These are phyloP conservation scores for Cordyceps tenuipes DNA, from an alignment of 2,329 filamentous ascomycete genomes.

Conservation along the genomic window DNA sequence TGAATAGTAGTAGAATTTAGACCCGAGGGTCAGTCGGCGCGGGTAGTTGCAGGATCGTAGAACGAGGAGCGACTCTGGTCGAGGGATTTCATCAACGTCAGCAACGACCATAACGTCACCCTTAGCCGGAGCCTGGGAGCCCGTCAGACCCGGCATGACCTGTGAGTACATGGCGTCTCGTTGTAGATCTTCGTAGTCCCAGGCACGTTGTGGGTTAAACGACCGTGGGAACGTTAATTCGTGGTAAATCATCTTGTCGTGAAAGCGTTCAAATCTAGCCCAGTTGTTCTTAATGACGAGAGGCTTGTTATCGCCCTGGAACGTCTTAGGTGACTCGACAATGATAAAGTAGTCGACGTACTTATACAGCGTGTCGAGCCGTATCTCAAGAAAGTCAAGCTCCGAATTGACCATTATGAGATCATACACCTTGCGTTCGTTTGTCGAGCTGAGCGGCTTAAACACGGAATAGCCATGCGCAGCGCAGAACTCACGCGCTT, in stretches of 20 bases:
- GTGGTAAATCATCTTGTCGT: constrained; percentile 51
- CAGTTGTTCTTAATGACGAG: constrained; percentile 45
- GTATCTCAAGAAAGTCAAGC: constrained; percentile 57
- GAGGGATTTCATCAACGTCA: constrained; percentile 52
- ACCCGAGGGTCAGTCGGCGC: constrained; percentile 41
- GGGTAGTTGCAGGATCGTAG: constrained; percentile 45
- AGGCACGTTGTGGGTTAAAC: constrained; percentile 30
- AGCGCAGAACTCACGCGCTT: too few relatives aligned
- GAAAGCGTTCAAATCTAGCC: constrained; percentile 30
- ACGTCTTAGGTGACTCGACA: constrained; percentile 50
- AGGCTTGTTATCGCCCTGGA: constrained; percentile 47
- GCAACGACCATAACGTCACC: constrained; percentile 51
- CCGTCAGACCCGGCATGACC: constrained; percentile 41
- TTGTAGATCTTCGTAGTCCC: constrained; percentile 43
- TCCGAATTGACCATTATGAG: constrained; percentile 30
- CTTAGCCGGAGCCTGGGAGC: constrained; percentile 29
- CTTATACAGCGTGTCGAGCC: constrained; percentile 47
- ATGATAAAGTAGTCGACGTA: constrained; percentile 58
- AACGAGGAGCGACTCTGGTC: constrained; percentile 38
- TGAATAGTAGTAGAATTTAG: constrained; percentile 48
- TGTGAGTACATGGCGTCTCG: constrained; percentile 35
- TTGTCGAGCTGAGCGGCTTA: not conserved
- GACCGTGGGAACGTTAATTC: constrained; percentile 33
- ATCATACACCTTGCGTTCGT: not conserved
- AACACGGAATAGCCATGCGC: not conserved